A percentile compares a stretch with the other conserved stretches of the same genome.
Evolutionary conservation across 768 basidiomycete genomes (phyloP).

Genomic region (Pulveroboletus sp.): DNA sequence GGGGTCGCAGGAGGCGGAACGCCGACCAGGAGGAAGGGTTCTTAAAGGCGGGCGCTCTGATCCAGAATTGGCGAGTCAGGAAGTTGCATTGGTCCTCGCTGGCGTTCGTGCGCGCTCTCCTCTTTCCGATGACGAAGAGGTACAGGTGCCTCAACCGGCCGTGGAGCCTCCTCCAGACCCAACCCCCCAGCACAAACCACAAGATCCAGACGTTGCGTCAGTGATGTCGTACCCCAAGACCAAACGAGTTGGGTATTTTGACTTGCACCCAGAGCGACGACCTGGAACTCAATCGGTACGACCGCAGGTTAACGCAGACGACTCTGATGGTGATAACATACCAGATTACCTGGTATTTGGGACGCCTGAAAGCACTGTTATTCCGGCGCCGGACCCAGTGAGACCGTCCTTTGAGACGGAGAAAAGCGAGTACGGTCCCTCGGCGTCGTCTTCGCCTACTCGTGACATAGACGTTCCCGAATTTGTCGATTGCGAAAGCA

Average conservation of each 20-base stretch:
- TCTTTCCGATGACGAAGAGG: slow-evolving; percentile 40
- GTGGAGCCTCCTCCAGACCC: slow-evolving; percentile 7
- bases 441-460: slow-evolving; percentile 23
- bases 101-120: slow-evolving; percentile 39
- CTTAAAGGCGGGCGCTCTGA: slow-evolving; percentile 43
- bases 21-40: slow-evolving; percentile 23
- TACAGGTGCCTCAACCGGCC: slow-evolving; percentile 20
- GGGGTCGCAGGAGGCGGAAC: slow-evolving; percentile 51
- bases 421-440: slow-evolving; percentile 31
- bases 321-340: slow-evolving; percentile 34
- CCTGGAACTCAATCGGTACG: slow-evolving; percentile 29
- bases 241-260: slow-evolving; percentile 64
- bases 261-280: slow-evolving; percentile 70
- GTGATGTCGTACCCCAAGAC: slow-evolving; percentile 33
- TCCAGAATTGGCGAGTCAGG: slow-evolving; percentile 68
- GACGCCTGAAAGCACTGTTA: slow-evolving; percentile 17
- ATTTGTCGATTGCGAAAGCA: slow-evolving; percentile 19
- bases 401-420: slow-evolving; percentile 32
- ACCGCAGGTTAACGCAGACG: slow-evolving; percentile 26
- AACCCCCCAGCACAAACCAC: slow-evolving; percentile 34
- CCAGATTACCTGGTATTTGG: slow-evolving; percentile 34
- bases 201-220: slow-evolving; percentile 46
- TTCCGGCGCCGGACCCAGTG: slow-evolving; percentile 22
- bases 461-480: slow-evolving; percentile 31
- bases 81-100: slow-evolving; percentile 69